Conservation (phyloP, 371 early-diverging fungal species). For the Catenaria anguillulae region DNA sequence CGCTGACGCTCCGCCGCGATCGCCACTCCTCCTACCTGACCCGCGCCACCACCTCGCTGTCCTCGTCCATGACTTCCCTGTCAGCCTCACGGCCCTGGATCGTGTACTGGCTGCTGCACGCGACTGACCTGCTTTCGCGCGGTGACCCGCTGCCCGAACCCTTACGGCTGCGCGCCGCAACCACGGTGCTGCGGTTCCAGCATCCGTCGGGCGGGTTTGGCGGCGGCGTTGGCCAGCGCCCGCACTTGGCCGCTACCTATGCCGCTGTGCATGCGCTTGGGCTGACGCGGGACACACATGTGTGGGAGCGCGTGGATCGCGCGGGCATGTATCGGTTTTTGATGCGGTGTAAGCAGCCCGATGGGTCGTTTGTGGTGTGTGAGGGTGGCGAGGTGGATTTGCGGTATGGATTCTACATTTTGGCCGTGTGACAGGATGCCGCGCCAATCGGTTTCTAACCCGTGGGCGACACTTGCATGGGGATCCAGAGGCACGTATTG, state of each 20-base stretch:
- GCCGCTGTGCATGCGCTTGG: constrained; percentile 65
- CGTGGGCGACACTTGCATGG: no score
- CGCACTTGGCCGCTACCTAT: constrained; percentile 75
- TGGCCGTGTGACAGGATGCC: neutral
- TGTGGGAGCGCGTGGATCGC: constrained; percentile 52
- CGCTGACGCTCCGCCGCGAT: constrained; percentile 23
- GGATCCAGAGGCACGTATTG: constrained; percentile 78
- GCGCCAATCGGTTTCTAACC: no score
- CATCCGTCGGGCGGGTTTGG: constrained; percentile 67
- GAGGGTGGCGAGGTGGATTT: constrained; percentile 88
- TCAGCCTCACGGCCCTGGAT: constrained; percentile 89
- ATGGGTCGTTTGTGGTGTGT: constrained; percentile 85
- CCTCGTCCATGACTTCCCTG: constrained; percentile 45
- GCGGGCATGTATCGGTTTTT: constrained; percentile 50
- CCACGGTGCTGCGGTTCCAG: constrained; percentile 52
- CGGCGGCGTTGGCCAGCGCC: constrained; percentile 58
- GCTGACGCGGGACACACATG: constrained; percentile 50
- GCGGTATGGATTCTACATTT: constrained; percentile 21
- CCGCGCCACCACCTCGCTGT: constrained; percentile 32
- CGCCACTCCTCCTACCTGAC: constrained; percentile 43
- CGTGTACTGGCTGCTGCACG: constrained; percentile 74
- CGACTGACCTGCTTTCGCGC: constrained; percentile 47
- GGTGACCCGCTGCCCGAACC: constrained; percentile 19
- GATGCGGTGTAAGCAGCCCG: constrained; percentile 61
- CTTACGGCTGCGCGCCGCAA: constrained; percentile 30